Base-by-base conservation (phyloP, 2,329 filamentous ascomycete genomes). In the Talaromyces amestolkiae region DNA sequence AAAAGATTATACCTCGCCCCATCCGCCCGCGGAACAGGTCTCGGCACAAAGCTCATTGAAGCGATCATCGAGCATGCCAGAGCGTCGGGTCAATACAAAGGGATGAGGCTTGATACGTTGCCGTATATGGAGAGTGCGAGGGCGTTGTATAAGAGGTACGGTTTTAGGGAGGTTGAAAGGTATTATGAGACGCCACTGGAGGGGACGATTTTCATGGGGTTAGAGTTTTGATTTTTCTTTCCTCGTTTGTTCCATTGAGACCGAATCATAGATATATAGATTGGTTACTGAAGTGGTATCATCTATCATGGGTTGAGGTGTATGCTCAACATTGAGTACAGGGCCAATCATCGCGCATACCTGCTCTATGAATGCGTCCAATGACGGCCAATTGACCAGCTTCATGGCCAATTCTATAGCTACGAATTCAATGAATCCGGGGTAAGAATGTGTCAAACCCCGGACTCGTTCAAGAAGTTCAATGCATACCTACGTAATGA, bases 181-280 rank as follows among this genome's bases (percentile, higher is more conserved):
- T 88, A 88, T 70, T 87, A 88, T 72, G 79, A 85, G 15, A 87
- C 82, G 39, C 84, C 84, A 5, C 69, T 86, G 41, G 76, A 82
- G 60, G 81, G 79, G 33, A 86, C 85, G 7, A 75, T 83, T 17
- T 88, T 86, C 70, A 75, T 87, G 70, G 78, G 74, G 33, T 69
- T 81, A 64, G 70, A 69, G 19, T 67, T 70, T 58, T 66, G n/a
- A 53, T 45, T 64, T 39, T 51, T 19, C 1, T 37, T 54, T 33
- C 15, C n/a, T 19, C 15, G 27, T 31, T 31, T 31, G 27, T 6
- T 7, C 7, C 27, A 31, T 47, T n/a, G 10, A 11, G 37, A 39
- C n/a, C 6, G 17, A 4, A 13, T 43, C 7, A 53, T 31, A n/a
- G 1, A 10, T 3, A 27, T 31, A 31, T 33, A 27, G 15, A 53